Evolutionary conservation across 2,329 filamentous ascomycete species (phyloP).

Genomic region (Venturia asperata): DNA sequence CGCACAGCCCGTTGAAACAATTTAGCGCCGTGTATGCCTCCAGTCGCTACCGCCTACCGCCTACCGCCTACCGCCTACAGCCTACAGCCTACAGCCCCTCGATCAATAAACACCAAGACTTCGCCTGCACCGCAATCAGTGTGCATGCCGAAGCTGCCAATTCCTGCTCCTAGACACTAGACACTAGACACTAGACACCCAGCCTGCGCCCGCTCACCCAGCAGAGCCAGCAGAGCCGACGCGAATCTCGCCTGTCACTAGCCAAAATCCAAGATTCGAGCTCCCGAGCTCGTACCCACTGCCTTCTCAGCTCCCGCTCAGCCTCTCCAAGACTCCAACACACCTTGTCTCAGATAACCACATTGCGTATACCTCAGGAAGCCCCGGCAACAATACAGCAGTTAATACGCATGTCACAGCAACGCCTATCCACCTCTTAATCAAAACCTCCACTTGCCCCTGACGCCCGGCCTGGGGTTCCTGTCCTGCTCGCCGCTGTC

Average conservation of each 20-base stretch:
- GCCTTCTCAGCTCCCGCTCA: conserved; percentile 6
- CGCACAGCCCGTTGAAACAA: background rate
- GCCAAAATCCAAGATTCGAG: background rate
- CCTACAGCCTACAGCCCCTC: background rate
- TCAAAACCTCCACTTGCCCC: background rate
- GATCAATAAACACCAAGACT: background rate
- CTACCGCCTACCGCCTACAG: no score
- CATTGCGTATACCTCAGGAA: background rate
- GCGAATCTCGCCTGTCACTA: background rate
- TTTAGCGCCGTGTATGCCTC: conserved; percentile 6
- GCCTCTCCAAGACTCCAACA: conserved; percentile 13
- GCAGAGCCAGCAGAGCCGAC: background rate
- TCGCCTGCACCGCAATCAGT: background rate
- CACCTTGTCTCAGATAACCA: conserved; percentile 8
- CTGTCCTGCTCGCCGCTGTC: background rate
- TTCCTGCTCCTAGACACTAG: background rate
- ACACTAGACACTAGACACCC: background rate
- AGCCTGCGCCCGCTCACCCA: background rate
- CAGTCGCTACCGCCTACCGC: no score
- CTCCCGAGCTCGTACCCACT: background rate
- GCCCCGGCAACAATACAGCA: background rate
- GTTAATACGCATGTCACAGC: background rate
- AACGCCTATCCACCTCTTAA: background rate
- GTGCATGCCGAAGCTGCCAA: background rate
- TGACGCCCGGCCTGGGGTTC: background rate